Conservation (phyloP, 495 filamentous ascomycete species). For the Tuber indicum region DNA sequence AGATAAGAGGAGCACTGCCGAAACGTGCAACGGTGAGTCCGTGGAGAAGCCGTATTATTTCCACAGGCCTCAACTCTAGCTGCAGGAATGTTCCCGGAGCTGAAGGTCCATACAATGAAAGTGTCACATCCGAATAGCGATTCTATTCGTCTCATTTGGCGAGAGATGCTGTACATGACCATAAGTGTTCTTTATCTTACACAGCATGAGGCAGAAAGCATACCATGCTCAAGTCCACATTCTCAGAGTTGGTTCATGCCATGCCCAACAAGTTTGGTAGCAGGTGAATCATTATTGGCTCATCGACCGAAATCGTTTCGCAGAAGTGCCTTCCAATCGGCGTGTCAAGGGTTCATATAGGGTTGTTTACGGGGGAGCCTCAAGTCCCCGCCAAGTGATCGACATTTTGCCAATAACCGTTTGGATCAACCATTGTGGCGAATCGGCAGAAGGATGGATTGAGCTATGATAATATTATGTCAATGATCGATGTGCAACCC, state of each 20-base stretch:
- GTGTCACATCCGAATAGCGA: not conserved
- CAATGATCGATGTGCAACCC: not conserved
- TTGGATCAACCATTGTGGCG: not conserved
- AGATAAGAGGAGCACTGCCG: not conserved
- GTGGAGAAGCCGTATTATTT: constrained; percentile 7
- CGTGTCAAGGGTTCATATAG: not conserved
- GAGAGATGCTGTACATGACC: not conserved
- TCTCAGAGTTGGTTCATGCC: not conserved
- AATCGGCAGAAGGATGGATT: not conserved
- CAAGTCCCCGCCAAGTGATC: not conserved
- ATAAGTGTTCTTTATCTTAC: not conserved
- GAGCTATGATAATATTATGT: not conserved
- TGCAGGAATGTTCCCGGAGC: constrained; percentile 4
- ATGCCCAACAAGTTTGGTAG: not conserved
- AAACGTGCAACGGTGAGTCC: not conserved
- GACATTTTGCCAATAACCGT: not conserved
- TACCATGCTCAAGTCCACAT: not conserved
- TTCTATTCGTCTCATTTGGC: constrained; percentile 14
- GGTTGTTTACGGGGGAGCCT: not conserved
- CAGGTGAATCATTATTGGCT: not conserved
- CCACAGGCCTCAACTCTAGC: constrained; percentile 15
- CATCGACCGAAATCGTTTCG: not conserved
- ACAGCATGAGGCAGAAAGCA: not conserved
- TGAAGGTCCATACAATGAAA: not conserved
- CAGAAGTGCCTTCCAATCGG: not conserved